Base-by-base conservation (phyloP, 257 asterid species). In the Solanum bulbocastanum region DNA sequence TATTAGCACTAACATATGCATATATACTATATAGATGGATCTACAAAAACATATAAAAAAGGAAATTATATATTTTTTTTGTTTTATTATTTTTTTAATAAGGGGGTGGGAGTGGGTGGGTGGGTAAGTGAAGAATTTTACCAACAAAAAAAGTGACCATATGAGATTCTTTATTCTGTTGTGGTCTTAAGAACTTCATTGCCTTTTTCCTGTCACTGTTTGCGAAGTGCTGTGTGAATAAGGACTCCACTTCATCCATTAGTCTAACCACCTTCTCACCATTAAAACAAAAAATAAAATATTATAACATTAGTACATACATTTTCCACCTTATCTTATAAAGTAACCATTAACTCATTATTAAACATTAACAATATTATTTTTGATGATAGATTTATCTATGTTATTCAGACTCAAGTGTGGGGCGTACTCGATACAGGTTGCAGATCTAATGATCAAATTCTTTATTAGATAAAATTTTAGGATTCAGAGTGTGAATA, bases 161-260 rank as follows among this genome's bases (percentile, higher is more conserved):
- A 92, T 97, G 99, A 86, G 99, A 97, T 46, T 94, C 98, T 90
- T 92, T 93, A 42, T 91, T 91, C 40, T 90, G 98, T 87, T 94
- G 96, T 49, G 99, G 99, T 76, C 92, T 94, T 87, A 97, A 91
- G 91, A 95, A 97, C 88, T 97, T 97, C 99, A 97, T 95, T 8
- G 99, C 96, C 90, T 93, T 97, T 92, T 95, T 96, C 90, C 98
- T 92, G 93, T 97, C 99, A 88, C 88, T 91, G 90, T 87, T 93
- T 88, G 98, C 98, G 25, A 97, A 97, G 95, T 97, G 99, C 92
- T 93, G 94, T 76, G 98, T 93, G 98, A 97, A 97, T 91, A 94
- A 91, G 91, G 94, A 90, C 95, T 97, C 99, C 98, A 97, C 98
- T 92, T 96, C 98, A 90, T 97, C 99, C 98, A 96, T 97, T 91